Base-by-base conservation (phyloP, 768 basidiomycete species). In the Leccinellum luteum region DNA sequence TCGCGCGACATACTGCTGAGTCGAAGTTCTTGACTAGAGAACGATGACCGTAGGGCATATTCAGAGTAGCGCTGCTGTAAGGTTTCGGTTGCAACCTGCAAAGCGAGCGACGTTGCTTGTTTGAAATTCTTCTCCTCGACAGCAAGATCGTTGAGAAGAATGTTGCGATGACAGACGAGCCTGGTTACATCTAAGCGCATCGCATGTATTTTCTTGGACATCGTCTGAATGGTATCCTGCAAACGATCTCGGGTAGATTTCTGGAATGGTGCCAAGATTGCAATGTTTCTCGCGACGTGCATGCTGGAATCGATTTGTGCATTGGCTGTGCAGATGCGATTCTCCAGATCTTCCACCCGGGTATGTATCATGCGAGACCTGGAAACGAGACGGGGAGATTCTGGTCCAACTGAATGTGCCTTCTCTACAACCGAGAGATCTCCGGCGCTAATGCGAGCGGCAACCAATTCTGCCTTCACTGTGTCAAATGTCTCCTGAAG, bases 261-360 rank as follows among this genome's bases (percentile, higher is more conserved):
- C 66, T 88, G 91, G 71, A 98, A 95, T 3, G 97, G 95, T 15
- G 92, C 89, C 38, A 98, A 79, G 44, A 89, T 83, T 2, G 87
- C 87, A 21, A 98, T 79, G 65, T 95, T 96, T 43, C 90, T 86
- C 21, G 89, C 83, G 44, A 88, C 75, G 17, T 87, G 85, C 69
- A 94, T 73, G 60, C 89, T 83, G 10, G 80, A 71, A 50, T 89
- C 84, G 23, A 96, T 84, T 58, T 83, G 80, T 2, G 78, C 67
- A 59, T 86, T 82, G 27, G 78, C 76, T 2, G 76, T 69, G 15
- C 74, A 69, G 54, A 93, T 82, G 57, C 77, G 79, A 17, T 75
- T 70, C 48, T 92, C 84, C 57, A 97, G 72, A 48, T 88, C 82
- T 34, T 74, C 72, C 27, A 96, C 80, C 66, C 87, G 87, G 30